phyloP scores from a whole-genome alignment of 495 filamentous ascomycete species.

The Hapsidospora chrysogenum region DNA sequence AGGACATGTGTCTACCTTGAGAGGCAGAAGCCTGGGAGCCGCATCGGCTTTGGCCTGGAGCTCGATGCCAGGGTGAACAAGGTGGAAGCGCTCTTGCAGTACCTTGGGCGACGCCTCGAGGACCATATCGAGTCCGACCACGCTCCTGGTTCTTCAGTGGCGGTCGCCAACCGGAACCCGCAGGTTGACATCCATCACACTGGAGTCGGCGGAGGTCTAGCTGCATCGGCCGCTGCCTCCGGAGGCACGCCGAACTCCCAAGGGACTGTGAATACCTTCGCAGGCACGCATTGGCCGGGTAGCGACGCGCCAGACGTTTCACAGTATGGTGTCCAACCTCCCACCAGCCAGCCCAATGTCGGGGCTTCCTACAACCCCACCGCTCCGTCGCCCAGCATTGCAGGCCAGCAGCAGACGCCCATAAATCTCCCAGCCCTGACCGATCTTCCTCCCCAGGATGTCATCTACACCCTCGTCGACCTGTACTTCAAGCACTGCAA shows the following conservation, averaged over 20 bases:
- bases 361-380: conserved; percentile 19
- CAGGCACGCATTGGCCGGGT: not conserved
- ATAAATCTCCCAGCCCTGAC: too few relatives aligned
- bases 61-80: conserved; percentile 61
- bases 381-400: conserved; percentile 25
- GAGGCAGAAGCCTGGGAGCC: conserved; percentile 68
- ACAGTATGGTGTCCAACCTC: conserved; percentile 11
- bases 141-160: not conserved
- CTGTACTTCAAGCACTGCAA: conserved; percentile 86
- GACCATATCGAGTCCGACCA: conserved; percentile 1
- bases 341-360: conserved; percentile 17
- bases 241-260: not conserved
- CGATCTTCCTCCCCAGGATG: conserved; percentile 70
- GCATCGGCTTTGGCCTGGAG: conserved; percentile 79
- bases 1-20: conserved; percentile 70
- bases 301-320: not conserved
- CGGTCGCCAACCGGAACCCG: not conserved
- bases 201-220: too few relatives aligned
- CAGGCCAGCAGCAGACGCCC: conserved; percentile 19
- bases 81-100: conserved; percentile 30
- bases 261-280: not conserved
- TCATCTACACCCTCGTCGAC: conserved; percentile 66
- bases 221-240: not conserved
- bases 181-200: too few relatives aligned
- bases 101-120: conserved; percentile 30